Evolutionary conservation across 768 basidiomycete genomes (phyloP), one percentile per base, ranked within the genome.

Genomic region (Cubamyces lactineus): DNA sequence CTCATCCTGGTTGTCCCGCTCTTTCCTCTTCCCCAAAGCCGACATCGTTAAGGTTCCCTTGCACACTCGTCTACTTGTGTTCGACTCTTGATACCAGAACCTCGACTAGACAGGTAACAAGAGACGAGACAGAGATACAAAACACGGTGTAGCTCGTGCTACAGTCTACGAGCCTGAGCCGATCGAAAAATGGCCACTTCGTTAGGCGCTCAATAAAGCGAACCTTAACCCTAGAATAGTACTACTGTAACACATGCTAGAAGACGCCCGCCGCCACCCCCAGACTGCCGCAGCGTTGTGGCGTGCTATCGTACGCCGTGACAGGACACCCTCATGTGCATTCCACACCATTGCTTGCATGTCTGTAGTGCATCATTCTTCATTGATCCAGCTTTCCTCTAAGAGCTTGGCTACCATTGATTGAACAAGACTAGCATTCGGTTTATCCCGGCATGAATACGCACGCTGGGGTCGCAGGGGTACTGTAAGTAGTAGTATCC

Each of bases 11-110:
- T 30, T 9, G 3, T 67, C 61, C 24, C 67, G 52, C 34, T 66
- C 60, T 41, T 68, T 68, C 45, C 65, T 61, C 47, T 66, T 68
- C 6, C 67, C 65, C 7, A 66, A 34, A 2, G 63, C 54, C 13
- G 65, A 53, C 63, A 68, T 59, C 30, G 23, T 49, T 23, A 15
- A 4, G 24, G 11, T 6, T 34, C 11, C 9, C 34, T 9, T 34
- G 34, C 34, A 9, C 4, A 34, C 34, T 11, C 6, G 34, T 34
- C n/a, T n/a, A n/a, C n/a, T n/a, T n/a, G n/a, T n/a, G n/a, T n/a
- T n/a, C n/a, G n/a, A n/a, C n/a, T n/a, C n/a, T n/a, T n/a, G n/a
- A n/a, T n/a, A n/a, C 5, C n/a, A 46, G 45, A 19, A 46, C 2
- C 6, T 23, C 45, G 34, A 11, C 34, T 1, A 34, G 34, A 34